Percentiles rank a stretch among this genome's conserved stretches.
Evolutionary conservation across 306 rosid genomes (phyloP).

Genomic region (Rosa multiflora): DNA sequence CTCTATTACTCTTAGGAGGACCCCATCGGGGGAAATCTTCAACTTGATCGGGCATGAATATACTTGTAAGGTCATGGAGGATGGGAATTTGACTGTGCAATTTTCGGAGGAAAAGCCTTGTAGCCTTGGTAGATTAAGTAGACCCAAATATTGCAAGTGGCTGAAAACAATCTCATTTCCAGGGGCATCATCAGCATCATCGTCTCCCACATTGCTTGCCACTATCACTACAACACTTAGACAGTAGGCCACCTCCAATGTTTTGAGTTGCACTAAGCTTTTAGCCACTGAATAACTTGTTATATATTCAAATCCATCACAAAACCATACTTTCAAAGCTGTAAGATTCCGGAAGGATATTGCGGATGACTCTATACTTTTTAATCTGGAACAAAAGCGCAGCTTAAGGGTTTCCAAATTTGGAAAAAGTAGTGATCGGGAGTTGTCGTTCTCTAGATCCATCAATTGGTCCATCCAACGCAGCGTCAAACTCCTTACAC

Average conservation of each 20-base stretch:
- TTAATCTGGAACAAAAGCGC: not conserved
- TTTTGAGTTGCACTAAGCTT: not conserved
- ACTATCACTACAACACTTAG: too few relatives aligned
- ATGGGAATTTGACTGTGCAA: not conserved
- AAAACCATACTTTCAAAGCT: not conserved
- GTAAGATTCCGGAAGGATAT: not conserved
- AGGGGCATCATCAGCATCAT: not conserved
- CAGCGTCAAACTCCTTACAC: not conserved
- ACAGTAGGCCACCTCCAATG: not conserved
- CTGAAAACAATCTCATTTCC: slow-evolving; percentile 3
- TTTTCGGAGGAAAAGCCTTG: not conserved
- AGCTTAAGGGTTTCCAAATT: not conserved
- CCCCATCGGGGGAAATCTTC: not conserved
- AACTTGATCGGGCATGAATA: not conserved
- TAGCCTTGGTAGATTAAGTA: not conserved
- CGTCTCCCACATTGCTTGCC: not conserved
- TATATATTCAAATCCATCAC: not conserved
- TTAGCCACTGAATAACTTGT: not conserved
- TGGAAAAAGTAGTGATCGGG: not conserved
- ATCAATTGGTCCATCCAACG: fast-evolving
- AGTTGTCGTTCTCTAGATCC: not conserved
- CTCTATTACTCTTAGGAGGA: not conserved
- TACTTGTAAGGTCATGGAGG: not conserved
- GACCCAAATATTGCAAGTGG: not conserved
- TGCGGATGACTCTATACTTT: not conserved